Evolutionary conservation across 2,329 filamentous ascomycete genomes (phyloP).

Genomic region (Camillea tinctor): DNA sequence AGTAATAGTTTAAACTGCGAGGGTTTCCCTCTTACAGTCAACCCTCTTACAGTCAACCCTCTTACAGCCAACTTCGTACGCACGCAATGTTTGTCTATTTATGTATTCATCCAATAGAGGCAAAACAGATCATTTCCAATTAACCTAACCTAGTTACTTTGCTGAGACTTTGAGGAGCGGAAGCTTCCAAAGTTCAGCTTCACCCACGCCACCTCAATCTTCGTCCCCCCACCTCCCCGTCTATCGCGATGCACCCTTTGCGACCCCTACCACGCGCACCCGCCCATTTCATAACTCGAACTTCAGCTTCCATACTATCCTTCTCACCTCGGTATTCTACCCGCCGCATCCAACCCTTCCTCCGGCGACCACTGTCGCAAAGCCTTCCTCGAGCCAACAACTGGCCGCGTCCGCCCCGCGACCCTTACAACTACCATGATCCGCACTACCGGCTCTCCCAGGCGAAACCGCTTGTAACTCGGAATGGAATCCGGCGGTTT

Average conservation of each 20-base stretch:
- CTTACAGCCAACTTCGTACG: too few relatives aligned
- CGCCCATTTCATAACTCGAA: conserved; percentile 4
- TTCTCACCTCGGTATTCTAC: not conserved
- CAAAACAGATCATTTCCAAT: not conserved
- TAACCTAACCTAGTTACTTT: not conserved
- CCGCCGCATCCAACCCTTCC: conserved; percentile 4
- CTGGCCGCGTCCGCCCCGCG: conserved; percentile 21
- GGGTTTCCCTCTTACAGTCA: not conserved
- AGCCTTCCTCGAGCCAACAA: conserved; percentile 17
- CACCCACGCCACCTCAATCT: not conserved
- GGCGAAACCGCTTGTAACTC: conserved; percentile 40
- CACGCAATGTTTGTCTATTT: too few relatives aligned
- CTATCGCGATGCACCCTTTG: conserved; percentile 20
- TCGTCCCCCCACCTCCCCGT: not conserved
- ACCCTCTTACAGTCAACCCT: not conserved
- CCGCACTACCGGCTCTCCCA: conserved; percentile 17
- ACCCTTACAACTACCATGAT: conserved; percentile 16
- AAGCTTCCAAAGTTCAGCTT: not conserved
- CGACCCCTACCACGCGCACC: conserved; percentile 10
- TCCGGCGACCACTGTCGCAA: conserved; percentile 20
- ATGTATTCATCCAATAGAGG: not conserved
- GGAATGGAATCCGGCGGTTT: conserved; percentile 32
- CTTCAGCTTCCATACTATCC: not conserved
- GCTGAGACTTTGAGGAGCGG: not conserved
- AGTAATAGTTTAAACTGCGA: not conserved